Conservation (phyloP, 352 stramenopile species). For the Peronospora farinosa region DNA sequence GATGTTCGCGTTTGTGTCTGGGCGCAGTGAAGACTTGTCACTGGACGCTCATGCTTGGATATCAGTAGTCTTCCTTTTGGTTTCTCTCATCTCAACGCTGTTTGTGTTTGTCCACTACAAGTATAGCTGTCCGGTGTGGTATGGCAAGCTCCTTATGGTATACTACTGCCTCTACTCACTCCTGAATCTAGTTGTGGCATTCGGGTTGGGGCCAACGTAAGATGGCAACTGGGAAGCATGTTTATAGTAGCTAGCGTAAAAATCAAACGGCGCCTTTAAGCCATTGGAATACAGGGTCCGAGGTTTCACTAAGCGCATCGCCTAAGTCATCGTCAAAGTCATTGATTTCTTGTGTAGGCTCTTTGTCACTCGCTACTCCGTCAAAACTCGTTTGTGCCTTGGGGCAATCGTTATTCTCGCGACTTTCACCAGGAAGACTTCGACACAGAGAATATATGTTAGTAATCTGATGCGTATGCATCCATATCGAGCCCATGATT, state of each 20-base stretch:
- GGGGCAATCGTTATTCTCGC: slow-evolving; percentile 6
- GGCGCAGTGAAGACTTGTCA: slow-evolving; percentile 33
- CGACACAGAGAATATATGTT: slow-evolving; percentile 9
- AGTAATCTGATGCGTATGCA: slow-evolving; percentile 1
- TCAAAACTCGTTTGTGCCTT: slow-evolving; percentile 1
- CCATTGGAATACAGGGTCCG: slow-evolving; percentile 54
- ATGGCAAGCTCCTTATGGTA: slow-evolving; percentile 59
- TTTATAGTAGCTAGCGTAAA: slow-evolving; percentile 7
- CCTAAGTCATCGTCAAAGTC: slow-evolving; percentile 24
- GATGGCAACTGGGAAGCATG: slow-evolving; percentile 1
- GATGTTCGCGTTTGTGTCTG: slow-evolving; percentile 45
- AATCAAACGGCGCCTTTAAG: slow-evolving; percentile 44
- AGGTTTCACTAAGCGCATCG: slow-evolving; percentile 31
- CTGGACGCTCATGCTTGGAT: slow-evolving; percentile 68
- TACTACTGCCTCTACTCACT: slow-evolving; percentile 69
- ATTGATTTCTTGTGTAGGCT: slow-evolving; percentile 4
- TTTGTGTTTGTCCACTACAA: slow-evolving; percentile 46
- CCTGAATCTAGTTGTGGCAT: slow-evolving; percentile 59
- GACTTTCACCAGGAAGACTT: slow-evolving; percentile 16
- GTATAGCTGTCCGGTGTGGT: slow-evolving; percentile 62
- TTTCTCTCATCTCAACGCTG: slow-evolving; percentile 46
- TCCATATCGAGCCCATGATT: too few relatives aligned
- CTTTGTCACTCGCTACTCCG: slow-evolving; percentile 7
- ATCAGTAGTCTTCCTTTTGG: slow-evolving; percentile 63
- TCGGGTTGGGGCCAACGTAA: slow-evolving; percentile 21